Evolutionary conservation across 495 filamentous ascomycete genomes (phyloP).

Genomic region (Hypomontagnella submonticulosa): DNA sequence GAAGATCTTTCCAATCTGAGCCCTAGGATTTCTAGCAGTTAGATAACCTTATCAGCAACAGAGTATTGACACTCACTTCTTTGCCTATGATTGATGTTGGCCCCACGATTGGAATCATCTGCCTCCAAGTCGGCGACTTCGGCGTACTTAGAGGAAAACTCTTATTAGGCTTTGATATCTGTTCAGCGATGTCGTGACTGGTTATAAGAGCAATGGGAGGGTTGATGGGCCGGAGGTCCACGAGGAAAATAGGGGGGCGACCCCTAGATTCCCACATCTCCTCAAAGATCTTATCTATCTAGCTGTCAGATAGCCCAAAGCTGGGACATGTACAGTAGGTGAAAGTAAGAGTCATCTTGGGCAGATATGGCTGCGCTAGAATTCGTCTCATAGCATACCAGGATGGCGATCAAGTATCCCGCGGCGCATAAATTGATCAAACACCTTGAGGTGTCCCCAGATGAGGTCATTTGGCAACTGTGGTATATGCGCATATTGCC

Average conservation of each 20-base stretch:
- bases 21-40: conserved; percentile 24
- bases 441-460: conserved; percentile 49
- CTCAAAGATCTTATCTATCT: conserved; percentile 20
- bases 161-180: conserved; percentile 46
- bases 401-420: conserved; percentile 38
- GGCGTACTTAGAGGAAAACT: conserved; percentile 46
- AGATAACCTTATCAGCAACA: no score
- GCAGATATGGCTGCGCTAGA: background rate
- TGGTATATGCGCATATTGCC: conserved; percentile 48
- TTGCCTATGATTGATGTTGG: conserved; percentile 40
- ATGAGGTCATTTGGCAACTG: conserved; percentile 46
- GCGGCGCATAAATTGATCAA: conserved; percentile 40
- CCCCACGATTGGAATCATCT: conserved; percentile 43
- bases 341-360: background rate
- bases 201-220: conserved; percentile 46
- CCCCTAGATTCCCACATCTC: conserved; percentile 18
- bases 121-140: conserved; percentile 43
- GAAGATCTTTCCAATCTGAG: conserved; percentile 44
- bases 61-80: no score
- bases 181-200: conserved; percentile 51
- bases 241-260: conserved; percentile 19
- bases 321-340: no score
- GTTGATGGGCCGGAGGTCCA: conserved; percentile 45
- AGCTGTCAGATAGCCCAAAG: background rate
- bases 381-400: no score